phyloP scores from a whole-genome alignment of 805 yeast genomes.

The Saccharomycopsis oosterbeekiorum region DNA sequence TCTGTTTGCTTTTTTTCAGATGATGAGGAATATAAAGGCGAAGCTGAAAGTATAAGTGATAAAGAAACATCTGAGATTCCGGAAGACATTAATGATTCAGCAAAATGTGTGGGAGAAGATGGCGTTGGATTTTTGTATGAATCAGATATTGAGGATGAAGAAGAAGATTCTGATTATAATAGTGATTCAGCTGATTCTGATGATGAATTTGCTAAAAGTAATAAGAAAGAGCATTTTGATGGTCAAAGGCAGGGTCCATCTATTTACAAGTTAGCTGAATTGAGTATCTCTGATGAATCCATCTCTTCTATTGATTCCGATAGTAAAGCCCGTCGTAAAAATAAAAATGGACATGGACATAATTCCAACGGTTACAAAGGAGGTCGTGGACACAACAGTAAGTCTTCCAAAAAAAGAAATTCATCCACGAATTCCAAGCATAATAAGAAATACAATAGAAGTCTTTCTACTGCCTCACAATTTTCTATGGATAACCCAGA shows the following conservation, averaged over 20 bases:
- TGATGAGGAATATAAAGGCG: constrained; percentile 6
- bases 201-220: not conserved
- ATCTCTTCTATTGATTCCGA: constrained; percentile 32
- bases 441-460: constrained; percentile 3
- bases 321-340: not conserved
- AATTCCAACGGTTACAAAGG: not conserved
- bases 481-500: constrained; percentile 14
- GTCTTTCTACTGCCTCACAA: constrained; percentile 12
- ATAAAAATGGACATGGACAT: not conserved
- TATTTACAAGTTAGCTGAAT: constrained; percentile 36
- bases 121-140: constrained; percentile 29
- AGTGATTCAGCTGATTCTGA: not conserved
- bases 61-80: not conserved
- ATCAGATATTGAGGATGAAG: constrained; percentile 19
- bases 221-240: constrained; percentile 20
- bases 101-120: constrained; percentile 26
- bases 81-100: not conserved
- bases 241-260: constrained; percentile 23
- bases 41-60: not conserved
- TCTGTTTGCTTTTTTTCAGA: constrained; percentile 6
- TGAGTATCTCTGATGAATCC: constrained; percentile 49
- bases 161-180: constrained; percentile 14
- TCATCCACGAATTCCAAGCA: not conserved
- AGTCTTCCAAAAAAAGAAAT: not conserved
- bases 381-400: not conserved